These are phyloP conservation scores for Xanthoconium separans DNA, from an alignment of 1,284 basidiomycete genomes.

Conservation along the genomic window DNA sequence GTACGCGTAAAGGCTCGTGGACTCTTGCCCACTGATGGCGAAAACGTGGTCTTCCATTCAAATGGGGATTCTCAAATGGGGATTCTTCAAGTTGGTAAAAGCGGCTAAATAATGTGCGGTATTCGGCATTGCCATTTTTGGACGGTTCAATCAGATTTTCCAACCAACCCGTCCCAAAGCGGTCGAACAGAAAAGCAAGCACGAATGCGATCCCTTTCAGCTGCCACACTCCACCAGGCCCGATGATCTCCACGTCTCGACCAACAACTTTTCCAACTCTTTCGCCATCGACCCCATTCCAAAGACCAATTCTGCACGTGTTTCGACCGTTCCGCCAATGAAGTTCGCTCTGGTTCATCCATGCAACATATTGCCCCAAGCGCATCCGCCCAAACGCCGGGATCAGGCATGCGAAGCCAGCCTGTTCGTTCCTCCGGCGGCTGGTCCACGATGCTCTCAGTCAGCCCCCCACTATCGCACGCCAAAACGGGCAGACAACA, in stretches of 20 bases:
- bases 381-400: constrained; percentile 68
- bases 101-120: too few species aligned
- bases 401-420: constrained; percentile 67
- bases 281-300: constrained; percentile 66
- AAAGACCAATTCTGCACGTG: constrained; percentile 58
- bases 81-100: too few species aligned
- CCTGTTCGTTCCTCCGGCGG: constrained; percentile 43
- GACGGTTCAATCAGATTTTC: too few species aligned
- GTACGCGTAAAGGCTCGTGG: too few species aligned
- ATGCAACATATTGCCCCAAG: constrained; percentile 63
- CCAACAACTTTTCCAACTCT: constrained; percentile 58
- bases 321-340: constrained; percentile 55
- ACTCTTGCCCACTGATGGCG: too few species aligned
- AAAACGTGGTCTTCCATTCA: too few species aligned
- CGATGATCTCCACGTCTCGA: constrained; percentile 50
- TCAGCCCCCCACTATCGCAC: constrained; percentile 88
- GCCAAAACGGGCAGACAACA: constrained; percentile 90
- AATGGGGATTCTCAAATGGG: too few species aligned
- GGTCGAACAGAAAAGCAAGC: constrained; percentile 25
- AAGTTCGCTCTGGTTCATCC: constrained; percentile 42
- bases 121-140: too few species aligned
- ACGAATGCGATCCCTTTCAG: constrained; percentile 23
- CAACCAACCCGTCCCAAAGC: too few species aligned
- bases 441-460: constrained; percentile 79
- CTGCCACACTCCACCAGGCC: constrained; percentile 37